A percentile compares a stretch with the other conserved stretches of the same genome.
Evolutionary conservation across 345 rosid genomes (phyloP).

Genomic region (Syzygium grande): DNA sequence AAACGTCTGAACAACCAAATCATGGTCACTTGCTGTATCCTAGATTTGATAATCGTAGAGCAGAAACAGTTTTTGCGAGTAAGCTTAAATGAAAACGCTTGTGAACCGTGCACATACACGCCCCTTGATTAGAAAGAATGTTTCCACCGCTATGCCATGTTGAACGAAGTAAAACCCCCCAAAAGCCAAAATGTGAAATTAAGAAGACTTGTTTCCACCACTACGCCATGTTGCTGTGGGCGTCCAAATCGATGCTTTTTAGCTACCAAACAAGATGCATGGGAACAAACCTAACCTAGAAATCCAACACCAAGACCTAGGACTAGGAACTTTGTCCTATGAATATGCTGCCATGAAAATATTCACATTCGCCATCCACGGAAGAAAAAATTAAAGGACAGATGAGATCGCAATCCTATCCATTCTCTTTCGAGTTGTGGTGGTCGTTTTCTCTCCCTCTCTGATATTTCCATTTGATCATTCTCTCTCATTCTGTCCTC

Average conservation of each 20-base stretch:
- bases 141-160: neutral
- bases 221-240: neutral
- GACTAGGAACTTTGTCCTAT: neutral
- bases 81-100: neutral
- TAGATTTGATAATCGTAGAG: neutral
- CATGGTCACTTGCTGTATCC: neutral
- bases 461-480: neutral
- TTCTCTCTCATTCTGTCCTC: neutral
- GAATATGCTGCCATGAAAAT: neutral
- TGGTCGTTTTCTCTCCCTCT: neutral
- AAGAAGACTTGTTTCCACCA: neutral
- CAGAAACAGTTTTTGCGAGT: neutral
- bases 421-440: neutral
- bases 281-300: neutral
- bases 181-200: neutral
- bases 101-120: neutral
- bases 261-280: neutral
- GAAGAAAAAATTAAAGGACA: neutral
- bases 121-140: neutral
- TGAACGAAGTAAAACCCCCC: neutral
- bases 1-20: neutral
- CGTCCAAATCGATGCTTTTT: slow-evolving; percentile 5
- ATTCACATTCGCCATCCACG: neutral
- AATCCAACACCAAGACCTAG: neutral
- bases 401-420: neutral